These are phyloP conservation scores for Dillenia turbinata DNA, from an alignment of 164 flowering plant genomes.

Conservation along the genomic window DNA sequence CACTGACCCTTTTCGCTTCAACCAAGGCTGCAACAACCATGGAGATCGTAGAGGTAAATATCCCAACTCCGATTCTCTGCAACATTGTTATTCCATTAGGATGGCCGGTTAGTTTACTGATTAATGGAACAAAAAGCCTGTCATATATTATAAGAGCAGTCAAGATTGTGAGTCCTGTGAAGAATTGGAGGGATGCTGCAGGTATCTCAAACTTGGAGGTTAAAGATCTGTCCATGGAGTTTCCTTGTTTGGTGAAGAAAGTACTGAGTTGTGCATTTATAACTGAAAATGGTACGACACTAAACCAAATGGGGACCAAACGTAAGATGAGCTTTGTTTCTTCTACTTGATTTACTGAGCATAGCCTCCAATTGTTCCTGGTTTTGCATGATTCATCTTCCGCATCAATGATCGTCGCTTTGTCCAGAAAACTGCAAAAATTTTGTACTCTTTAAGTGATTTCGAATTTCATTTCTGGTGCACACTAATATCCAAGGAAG, in stretches of 20 bases:
- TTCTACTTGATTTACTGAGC: slow-evolving; percentile 16
- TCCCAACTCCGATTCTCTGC: slow-evolving; percentile 43
- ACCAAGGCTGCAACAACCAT: slow-evolving; percentile 35
- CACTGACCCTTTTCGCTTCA: slow-evolving; percentile 29
- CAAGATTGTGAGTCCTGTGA: slow-evolving; percentile 25
- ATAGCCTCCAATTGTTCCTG: slow-evolving; percentile 17
- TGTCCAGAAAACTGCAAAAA: slow-evolving; percentile 16
- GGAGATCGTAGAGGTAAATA: slow-evolving; percentile 20
- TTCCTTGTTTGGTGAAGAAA: slow-evolving; percentile 50
- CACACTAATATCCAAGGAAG: background rate
- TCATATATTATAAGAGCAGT: slow-evolving; percentile 31
- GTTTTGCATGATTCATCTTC: background rate
- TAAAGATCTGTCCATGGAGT: slow-evolving; percentile 30
- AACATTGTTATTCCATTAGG: slow-evolving; percentile 46
- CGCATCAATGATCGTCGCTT: slow-evolving; percentile 15
- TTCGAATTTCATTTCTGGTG: background rate
- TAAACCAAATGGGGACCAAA: slow-evolving; percentile 19
- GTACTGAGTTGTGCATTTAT: slow-evolving; percentile 31
- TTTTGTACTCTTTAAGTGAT: no score
- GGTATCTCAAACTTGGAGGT: slow-evolving; percentile 29
- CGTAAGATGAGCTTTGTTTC: slow-evolving; percentile 22
- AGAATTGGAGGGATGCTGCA: slow-evolving; percentile 39
- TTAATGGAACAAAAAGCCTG: slow-evolving; percentile 27
- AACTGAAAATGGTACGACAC: slow-evolving; percentile 25
- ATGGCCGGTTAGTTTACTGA: slow-evolving; percentile 26